Conservation (phyloP, 768 basidiomycete species). For the Hygrocybe coccinea region DNA sequence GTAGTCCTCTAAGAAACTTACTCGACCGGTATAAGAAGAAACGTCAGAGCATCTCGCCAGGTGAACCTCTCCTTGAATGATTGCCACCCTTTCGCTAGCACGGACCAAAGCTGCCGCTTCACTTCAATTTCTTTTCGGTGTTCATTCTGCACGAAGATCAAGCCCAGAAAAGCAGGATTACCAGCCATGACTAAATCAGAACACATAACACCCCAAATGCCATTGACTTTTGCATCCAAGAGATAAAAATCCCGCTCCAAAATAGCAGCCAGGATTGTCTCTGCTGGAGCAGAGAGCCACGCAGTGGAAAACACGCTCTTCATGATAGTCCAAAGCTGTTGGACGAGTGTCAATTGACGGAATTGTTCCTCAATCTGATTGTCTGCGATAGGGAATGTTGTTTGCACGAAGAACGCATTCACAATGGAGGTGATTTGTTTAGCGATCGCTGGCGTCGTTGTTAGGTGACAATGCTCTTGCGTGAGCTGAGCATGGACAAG, state of each 20-base stretch:
- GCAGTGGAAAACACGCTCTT: conserved; percentile 42
- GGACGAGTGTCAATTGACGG: conserved; percentile 35
- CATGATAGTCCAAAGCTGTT: conserved; percentile 48
- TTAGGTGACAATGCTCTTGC: conserved; percentile 34
- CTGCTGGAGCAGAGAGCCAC: conserved; percentile 42
- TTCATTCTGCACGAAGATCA: conserved; percentile 28
- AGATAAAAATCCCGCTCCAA: conserved; percentile 42
- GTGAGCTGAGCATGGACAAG: conserved; percentile 44
- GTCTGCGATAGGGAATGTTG: conserved; percentile 1
- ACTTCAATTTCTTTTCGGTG: conserved; percentile 28
- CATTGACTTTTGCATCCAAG: conserved; percentile 34
- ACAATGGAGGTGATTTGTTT: conserved; percentile 33
- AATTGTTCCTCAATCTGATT: conserved; percentile 27
- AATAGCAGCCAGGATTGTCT: conserved; percentile 42
- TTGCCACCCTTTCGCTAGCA: conserved; percentile 35
- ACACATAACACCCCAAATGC: conserved; percentile 48
- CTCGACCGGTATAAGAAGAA: conserved; percentile 49
- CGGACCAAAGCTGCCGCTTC: conserved; percentile 45
- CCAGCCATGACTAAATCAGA: conserved; percentile 41
- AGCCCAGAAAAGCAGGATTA: conserved; percentile 36
- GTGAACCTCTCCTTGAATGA: conserved; percentile 19
- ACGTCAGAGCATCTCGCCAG: conserved; percentile 41
- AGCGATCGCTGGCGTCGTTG: conserved; percentile 28
- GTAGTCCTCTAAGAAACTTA: conserved; percentile 20
- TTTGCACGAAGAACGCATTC: conserved; percentile 29